A percentile compares a stretch with the other conserved stretches of the same genome.
phyloP scores from a whole-genome alignment of 208 protist species.

The Crithidia thermophila region DNA sequence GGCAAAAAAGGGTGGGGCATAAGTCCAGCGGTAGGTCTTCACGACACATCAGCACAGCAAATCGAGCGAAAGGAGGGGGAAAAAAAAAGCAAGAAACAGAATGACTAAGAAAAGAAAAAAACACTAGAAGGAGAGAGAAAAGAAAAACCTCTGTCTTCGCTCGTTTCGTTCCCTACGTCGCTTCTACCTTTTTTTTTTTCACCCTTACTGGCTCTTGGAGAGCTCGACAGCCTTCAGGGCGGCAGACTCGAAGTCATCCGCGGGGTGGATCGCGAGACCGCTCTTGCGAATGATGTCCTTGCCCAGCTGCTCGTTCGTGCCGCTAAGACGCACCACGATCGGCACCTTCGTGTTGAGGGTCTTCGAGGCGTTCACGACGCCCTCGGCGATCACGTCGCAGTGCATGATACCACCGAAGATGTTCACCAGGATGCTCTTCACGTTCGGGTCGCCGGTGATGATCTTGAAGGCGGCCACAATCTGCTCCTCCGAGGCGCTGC shows the following conservation, averaged over 20 bases:
- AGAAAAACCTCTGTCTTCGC: neutral
- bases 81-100: neutral
- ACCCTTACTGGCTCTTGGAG: slow-evolving; percentile 24
- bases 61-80: slow-evolving; percentile 12
- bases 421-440: slow-evolving; percentile 98
- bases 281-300: slow-evolving; percentile 95
- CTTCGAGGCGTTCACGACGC: slow-evolving; percentile 94
- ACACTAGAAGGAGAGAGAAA: slow-evolving; percentile 12
- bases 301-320: slow-evolving; percentile 96
- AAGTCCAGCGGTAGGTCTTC: too few relatives aligned
- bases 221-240: slow-evolving; percentile 80
- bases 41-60: too few relatives aligned
- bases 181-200: neutral
- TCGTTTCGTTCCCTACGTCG: neutral
- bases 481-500: slow-evolving; percentile 91
- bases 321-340: slow-evolving; percentile 94
- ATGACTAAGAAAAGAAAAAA: slow-evolving; percentile 14
- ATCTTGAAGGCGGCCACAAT: slow-evolving; percentile 98
- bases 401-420: slow-evolving; percentile 99
- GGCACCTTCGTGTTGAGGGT: slow-evolving; percentile 92
- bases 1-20: too few relatives aligned
- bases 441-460: slow-evolving; percentile 94
- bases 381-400: slow-evolving; percentile 98
- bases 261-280: slow-evolving; percentile 81
- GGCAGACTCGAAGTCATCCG: slow-evolving; percentile 83